phyloP scores from a whole-genome alignment of 1,284 basidiomycete genomes.

The Flammula alnicola region DNA sequence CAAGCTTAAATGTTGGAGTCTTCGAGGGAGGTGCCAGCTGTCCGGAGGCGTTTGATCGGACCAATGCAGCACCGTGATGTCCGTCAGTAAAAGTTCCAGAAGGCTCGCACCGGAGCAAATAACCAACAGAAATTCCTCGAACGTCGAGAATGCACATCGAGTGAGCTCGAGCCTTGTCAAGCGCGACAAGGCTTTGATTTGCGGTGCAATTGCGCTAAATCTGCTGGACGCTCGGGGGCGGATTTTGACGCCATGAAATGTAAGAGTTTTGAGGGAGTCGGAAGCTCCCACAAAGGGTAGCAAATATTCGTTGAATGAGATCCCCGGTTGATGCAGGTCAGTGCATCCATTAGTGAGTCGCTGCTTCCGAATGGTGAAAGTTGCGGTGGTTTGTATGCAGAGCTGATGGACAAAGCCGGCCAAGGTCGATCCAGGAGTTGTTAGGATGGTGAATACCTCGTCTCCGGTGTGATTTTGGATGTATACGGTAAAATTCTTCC shows the following conservation, averaged over 20 bases:
- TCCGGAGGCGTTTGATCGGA: conserved; percentile 1
- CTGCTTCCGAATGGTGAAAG: neutral
- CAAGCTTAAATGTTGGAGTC: neutral
- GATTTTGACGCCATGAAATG: conserved; percentile 5
- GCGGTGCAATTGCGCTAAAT: conserved; percentile 3
- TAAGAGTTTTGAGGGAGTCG: neutral
- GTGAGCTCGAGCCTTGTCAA: conserved; percentile 8
- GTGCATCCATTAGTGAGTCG: neutral
- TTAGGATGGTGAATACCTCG: conserved; percentile 5
- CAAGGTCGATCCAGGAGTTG: conserved; percentile 2
- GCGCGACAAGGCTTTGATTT: conserved; percentile 1
- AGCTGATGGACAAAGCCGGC: conserved; percentile 7
- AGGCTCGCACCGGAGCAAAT: conserved; percentile 2
- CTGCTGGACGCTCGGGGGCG: neutral
- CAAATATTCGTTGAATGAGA: conserved; percentile 11
- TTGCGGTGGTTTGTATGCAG: conserved; percentile 5
- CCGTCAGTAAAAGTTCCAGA: neutral
- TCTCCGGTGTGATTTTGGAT: conserved; percentile 1
- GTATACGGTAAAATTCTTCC: conserved; percentile 1
- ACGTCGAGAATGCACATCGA: conserved; percentile 9
- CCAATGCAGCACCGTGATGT: conserved; percentile 7
- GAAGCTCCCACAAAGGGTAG: conserved; percentile 7
- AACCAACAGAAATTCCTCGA: conserved; percentile 3
- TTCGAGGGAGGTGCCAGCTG: conserved; percentile 1
- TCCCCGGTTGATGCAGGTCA: neutral